Evolutionary conservation across 2,329 filamentous ascomycete species (phyloP), one percentile per base, ranked within the genome.

Genomic region (Talaromyces sp.): DNA sequence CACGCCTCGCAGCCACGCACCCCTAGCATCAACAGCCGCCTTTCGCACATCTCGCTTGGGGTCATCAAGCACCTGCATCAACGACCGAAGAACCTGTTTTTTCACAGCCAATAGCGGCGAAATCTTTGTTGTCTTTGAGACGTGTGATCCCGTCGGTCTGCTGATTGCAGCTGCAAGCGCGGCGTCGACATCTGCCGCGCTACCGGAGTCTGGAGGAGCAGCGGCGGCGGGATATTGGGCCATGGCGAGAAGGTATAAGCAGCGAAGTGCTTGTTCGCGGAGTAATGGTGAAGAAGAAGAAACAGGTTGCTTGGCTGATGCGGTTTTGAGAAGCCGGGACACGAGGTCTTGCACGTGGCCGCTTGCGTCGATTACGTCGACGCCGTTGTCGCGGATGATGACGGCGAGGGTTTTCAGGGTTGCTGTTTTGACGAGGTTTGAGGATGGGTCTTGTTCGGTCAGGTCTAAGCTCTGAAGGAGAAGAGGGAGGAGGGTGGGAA

Each of bases 391-490:
- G 44, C 79, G 77, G 56, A 89, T 82, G 6, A 88, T 81, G 1
- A 84, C 79, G 12, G 79, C 79, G 5, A 89, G 77, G 1, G 84
- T 87, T 12, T 82, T 79, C 30, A 89, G 80, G 0, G 86, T 86
- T 4, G 85, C 84, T 60, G 81, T 78, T 66, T 88, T 87, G 64
- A 88, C 83, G 10, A 87, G 77, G 5, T 44, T 18, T 2, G 55
- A 51, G 5, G 34, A 44, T 5, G 57, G 8, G 4, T 42, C 33
- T n/a, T 57, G 30, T 1, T 54, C 16, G n/a, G 44, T 42, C 2
- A 63, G 51, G 66, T 89, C 87, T 5, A 89, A 79, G 34, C 81
- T 84, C 69, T 89, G 87, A 0, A 89, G 77, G 18, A 89, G 80
- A 0, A 89, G 77, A 0, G 86, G 84, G 4, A 85, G 76, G 1